A percentile compares a stretch with the other conserved stretches of the same genome.
phyloP scores from a whole-genome alignment of 331 rosid genomes.

The Stylosanthes scabra region DNA sequence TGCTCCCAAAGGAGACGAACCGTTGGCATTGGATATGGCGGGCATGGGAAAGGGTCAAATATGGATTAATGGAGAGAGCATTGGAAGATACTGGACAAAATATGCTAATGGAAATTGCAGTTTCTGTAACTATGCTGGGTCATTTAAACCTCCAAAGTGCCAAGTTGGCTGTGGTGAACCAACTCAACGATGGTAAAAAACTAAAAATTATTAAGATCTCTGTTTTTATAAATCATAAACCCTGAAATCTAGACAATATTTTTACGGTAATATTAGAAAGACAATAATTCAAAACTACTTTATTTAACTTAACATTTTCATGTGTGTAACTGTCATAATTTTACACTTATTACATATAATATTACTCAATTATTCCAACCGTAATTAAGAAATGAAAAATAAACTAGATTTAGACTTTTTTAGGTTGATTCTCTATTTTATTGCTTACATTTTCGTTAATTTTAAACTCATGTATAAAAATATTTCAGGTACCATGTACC shows the following conservation, averaged over 20 bases:
- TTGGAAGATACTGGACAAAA: constrained; percentile 93
- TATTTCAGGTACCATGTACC: constrained; percentile 79
- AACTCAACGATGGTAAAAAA: constrained; percentile 78
- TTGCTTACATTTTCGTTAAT: no score
- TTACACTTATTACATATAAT: no score
- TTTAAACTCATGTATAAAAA: neutral
- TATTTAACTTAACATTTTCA: no score
- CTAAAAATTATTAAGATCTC: neutral
- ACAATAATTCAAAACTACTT: no score
- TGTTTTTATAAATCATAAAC: no score
- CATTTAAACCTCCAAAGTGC: constrained; percentile 74
- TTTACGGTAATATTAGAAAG: no score
- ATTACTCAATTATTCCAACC: no score
- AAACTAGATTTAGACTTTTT: no score
- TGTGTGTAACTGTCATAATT: no score
- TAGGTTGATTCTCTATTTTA: no score
- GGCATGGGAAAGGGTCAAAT: constrained; percentile 92
- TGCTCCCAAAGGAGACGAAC: constrained; percentile 76
- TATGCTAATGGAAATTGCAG: constrained; percentile 74
- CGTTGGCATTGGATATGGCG: constrained; percentile 82
- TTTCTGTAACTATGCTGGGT: constrained; percentile 68
- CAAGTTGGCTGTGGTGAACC: constrained; percentile 86
- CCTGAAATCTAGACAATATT: no score
- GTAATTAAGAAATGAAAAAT: no score
- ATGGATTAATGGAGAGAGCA: constrained; percentile 88